Evolutionary conservation across 768 basidiomycete species (phyloP).

Genomic region (Lentinula sp.): DNA sequence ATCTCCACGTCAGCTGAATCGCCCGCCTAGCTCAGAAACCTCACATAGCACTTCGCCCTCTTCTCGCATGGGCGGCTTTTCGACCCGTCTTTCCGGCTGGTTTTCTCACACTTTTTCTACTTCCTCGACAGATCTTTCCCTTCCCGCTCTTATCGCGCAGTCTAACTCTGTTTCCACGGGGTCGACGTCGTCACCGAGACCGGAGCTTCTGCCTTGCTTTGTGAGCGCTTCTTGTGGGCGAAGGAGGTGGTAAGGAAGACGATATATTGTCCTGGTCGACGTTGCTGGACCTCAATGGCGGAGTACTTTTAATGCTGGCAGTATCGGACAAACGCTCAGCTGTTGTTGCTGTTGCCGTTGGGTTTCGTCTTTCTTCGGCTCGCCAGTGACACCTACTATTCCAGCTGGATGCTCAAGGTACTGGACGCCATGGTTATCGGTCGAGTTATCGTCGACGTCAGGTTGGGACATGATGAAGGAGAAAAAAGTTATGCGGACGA

Average conservation of each 20-base stretch:
- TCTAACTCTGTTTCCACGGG: constrained; percentile 13
- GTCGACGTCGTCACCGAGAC: constrained; percentile 19
- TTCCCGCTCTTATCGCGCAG: constrained; percentile 48
- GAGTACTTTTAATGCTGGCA: constrained; percentile 49
- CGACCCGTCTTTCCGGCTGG: constrained; percentile 75
- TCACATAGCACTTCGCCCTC: constrained; percentile 42
- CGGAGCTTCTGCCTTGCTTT: constrained; percentile 40
- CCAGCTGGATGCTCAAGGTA: constrained; percentile 13
- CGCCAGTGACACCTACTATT: constrained; percentile 14
- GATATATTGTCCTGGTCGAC: neutral
- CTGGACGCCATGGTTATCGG: constrained; percentile 18
- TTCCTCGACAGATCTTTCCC: constrained; percentile 66
- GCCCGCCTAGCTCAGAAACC: constrained; percentile 36
- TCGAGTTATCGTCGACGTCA: constrained; percentile 30
- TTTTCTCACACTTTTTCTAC: constrained; percentile 71
- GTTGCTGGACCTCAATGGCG: constrained; percentile 9
- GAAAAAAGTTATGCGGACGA: constrained; percentile 6
- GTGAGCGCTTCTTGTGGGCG: constrained; percentile 4
- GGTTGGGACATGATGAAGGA: constrained; percentile 16
- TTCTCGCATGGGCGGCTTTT: constrained; percentile 58
- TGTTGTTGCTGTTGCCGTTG: constrained; percentile 32
- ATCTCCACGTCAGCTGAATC: constrained; percentile 37
- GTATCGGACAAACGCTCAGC: constrained; percentile 37
- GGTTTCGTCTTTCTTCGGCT: constrained; percentile 9
- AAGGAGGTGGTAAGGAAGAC: neutral